A percentile compares a stretch with the other conserved stretches of the same genome.
Evolutionary conservation across 2,329 filamentous ascomycete species (phyloP).

Genomic region (Venturia effusa): DNA sequence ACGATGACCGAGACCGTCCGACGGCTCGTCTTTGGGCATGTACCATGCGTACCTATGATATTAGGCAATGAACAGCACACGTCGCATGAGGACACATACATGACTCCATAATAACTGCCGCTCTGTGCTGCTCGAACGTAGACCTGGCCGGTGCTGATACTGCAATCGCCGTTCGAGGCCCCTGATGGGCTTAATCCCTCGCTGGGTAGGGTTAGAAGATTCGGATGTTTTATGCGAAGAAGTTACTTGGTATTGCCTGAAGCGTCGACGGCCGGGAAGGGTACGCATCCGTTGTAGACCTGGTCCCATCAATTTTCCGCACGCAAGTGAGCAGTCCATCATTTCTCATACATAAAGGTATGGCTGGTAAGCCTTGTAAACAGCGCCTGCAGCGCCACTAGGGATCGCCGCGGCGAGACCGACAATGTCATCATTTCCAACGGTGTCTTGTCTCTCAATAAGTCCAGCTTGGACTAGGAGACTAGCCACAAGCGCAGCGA

Average conservation of each 20-base stretch:
- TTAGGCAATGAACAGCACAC: not conserved
- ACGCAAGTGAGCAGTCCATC: not conserved
- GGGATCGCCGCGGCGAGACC: slow-evolving; percentile 45
- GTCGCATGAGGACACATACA: not conserved
- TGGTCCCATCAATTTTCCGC: slow-evolving; percentile 16
- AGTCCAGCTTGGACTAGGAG: not conserved
- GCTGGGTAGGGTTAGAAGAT: not conserved
- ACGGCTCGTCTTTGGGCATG: slow-evolving; percentile 38
- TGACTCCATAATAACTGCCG: not conserved
- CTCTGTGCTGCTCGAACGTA: not conserved
- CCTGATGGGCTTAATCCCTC: not conserved
- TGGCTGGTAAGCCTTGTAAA: slow-evolving; percentile 47
- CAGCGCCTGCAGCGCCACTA: slow-evolving; percentile 31
- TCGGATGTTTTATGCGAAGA: too few species aligned
- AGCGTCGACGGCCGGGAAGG: slow-evolving; percentile 50
- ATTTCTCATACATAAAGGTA: slow-evolving; percentile 25
- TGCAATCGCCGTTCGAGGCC: not conserved
- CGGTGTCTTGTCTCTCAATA: slow-evolving; percentile 21
- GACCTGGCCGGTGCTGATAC: not conserved
- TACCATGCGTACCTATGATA: slow-evolving; percentile 45
- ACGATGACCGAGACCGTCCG: slow-evolving; percentile 36
- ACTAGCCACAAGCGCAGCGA: not conserved
- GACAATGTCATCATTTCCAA: slow-evolving; percentile 38
- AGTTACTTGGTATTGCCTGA: slow-evolving; percentile 35
- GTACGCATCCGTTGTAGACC: slow-evolving; percentile 49